phyloP scores from a whole-genome alignment of 441 rosid genomes.

The Eutrema salsugineum region DNA sequence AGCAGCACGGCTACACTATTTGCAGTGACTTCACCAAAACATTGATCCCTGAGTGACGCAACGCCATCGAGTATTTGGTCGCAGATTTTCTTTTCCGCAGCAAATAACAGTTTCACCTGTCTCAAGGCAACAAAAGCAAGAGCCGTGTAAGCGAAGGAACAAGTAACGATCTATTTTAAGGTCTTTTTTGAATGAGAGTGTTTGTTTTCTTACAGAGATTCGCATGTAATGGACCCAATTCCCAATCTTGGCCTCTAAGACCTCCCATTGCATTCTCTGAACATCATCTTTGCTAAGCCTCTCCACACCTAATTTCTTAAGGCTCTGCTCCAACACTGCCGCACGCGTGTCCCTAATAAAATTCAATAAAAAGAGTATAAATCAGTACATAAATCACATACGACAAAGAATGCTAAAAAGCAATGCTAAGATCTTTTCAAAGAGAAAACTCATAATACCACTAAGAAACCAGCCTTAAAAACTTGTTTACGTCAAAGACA shows the following conservation, averaged over 20 bases:
- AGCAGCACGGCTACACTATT: constrained; percentile 73
- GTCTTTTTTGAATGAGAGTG: neutral
- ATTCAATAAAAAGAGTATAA: neutral
- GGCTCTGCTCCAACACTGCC: constrained; percentile 86
- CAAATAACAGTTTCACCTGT: constrained; percentile 85
- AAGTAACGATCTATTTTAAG: neutral
- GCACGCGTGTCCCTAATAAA: constrained; percentile 80
- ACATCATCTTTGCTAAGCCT: constrained; percentile 94
- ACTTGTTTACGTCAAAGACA: neutral
- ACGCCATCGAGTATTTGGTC: constrained; percentile 78
- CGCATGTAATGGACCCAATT: constrained; percentile 98
- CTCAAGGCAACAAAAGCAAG: constrained; percentile 25
- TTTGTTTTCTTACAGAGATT: constrained; percentile 69
- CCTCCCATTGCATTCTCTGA: constrained; percentile 99
- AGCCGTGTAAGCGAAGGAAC: neutral
- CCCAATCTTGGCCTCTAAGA: constrained; percentile 94
- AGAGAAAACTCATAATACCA: no score
- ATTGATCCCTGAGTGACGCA: constrained; percentile 73
- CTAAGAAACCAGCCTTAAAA: no score
- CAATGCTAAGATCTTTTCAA: neutral
- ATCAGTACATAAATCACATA: neutral
- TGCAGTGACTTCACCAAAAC: constrained; percentile 81
- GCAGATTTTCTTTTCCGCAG: constrained; percentile 84
- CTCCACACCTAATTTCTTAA: constrained; percentile 84
- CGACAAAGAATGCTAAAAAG: neutral